Evolutionary conservation across 805 yeast species (phyloP), one percentile per base, ranked within the genome.

Genomic region (Starmerella cellae): DNA sequence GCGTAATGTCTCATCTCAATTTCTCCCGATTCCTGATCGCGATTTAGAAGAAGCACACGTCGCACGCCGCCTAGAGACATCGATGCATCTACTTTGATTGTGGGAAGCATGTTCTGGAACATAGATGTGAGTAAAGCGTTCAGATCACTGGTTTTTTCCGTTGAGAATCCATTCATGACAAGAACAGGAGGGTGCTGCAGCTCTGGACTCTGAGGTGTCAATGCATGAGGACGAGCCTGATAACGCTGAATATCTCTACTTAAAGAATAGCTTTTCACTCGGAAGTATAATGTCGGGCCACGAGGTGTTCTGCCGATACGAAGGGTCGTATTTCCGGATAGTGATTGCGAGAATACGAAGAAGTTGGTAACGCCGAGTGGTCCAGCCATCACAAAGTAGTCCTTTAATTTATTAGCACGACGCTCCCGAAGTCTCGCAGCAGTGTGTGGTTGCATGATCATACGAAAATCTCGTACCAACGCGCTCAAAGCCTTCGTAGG

Each of bases 351-450:
- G 66, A 91, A 87, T 18, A 88, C 67, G 63, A 91, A 75, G 56
- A 91, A 63, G 62, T 88, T 95, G 5, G 88, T 71, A 19, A 91
- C 95, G 22, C 94, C 94, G 35, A 91, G 67, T 13, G 97, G 97
- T 5, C 97, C 97, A 30, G 95, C 82, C 95, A 91, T 87, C n/a
- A 84, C 94, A n/a, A 87, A 73, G 54, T 81, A 91, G 63, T 88
- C 98, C 60, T 81, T 83, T 51, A 91, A 68, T 57, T 77, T 82
- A 62, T 91, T 91, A 31, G 82, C 68, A 58, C 82, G 83, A 39
- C 97, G 70, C 63, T 91, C 98, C 50, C 78, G 71, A 45, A 91
- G 69, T 51, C 76, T 81, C 55, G 84, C 76, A 11, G 97, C 96
- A 2, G 98, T 91, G 56, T 88, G 94, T 13, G 98, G 98, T 59